Base-by-base conservation (phyloP, 2,329 filamentous ascomycete genomes). In the Colletotrichum euphorbiae region DNA sequence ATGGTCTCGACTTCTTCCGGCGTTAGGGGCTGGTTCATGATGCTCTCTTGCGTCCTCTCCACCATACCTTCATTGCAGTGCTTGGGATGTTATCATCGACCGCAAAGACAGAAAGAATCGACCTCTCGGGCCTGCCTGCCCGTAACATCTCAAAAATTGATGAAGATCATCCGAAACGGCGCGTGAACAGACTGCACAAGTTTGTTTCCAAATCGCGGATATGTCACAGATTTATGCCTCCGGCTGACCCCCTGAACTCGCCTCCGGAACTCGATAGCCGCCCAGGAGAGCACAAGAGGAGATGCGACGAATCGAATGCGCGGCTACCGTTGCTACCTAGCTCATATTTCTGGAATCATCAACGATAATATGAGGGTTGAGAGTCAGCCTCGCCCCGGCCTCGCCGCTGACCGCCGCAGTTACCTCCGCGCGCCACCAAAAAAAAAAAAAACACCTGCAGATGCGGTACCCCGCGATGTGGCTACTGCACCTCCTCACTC, bases 151-250 rank as follows among this genome's bases (percentile, higher is more conserved):
- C 24, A 55, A 28, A 19, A 24, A 52, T 24, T 19, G 33, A 38
- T 28, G 17, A 31, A 55, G 42, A 50, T 60, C 52, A 55, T 40
- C 46, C 66, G 66, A 69, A 69, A 69, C 62, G 17, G 42, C 9
- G 48, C 38, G 60, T 60, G 61, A 56, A 66, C 55, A 61, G 40
- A 59, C 62, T 60, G 48, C 55, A 6, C 52, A 64, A 13, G 67
- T 66, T 66, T 55, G 66, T 69, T 69, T 69, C 67, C 62, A 67
- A 67, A 67, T 13, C 62, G 62, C 50, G 67, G 67, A 69, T 67
- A 62, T 67, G 67, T 69, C 63, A 45, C 67, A 69, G 62, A 50
- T 51, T 69, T n/a, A 17, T 51, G 56, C 55, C 67, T 52, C 56
- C 56, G 24, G 42, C 51, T 36, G 15, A 33, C 17, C 33, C 50